Evolutionary conservation across 2,329 filamentous ascomycete species (phyloP).

Genomic region (Cephalotrichum gorgonifer): DNA sequence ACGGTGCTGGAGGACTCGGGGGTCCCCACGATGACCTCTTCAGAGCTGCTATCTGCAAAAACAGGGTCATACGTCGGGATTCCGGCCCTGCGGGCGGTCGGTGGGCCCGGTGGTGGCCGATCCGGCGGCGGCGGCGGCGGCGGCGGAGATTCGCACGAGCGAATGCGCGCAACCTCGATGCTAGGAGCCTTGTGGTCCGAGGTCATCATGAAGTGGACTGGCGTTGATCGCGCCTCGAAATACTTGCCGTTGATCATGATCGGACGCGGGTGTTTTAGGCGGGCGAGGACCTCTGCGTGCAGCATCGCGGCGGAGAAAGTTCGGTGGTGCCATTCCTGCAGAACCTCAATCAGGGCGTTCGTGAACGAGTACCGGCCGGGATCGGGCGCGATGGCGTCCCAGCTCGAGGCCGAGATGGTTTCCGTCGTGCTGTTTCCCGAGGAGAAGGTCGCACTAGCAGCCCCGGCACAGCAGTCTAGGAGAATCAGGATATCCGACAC

Average conservation of each 20-base stretch:
- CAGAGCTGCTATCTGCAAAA: slow-evolving; percentile 3
- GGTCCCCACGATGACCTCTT: slow-evolving; percentile 8
- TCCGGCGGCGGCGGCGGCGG: slow-evolving; percentile 20
- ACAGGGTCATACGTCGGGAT: not conserved
- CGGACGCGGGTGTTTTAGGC: slow-evolving; percentile 47
- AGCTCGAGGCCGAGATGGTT: slow-evolving; percentile 51
- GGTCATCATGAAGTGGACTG: slow-evolving; percentile 55
- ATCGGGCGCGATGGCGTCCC: slow-evolving; percentile 50
- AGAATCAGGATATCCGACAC: slow-evolving; percentile 47
- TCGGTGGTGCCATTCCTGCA: slow-evolving; percentile 44
- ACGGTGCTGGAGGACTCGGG: slow-evolving; percentile 7
- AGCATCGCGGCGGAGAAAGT: slow-evolving; percentile 51
- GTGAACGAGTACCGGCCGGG: slow-evolving; percentile 51
- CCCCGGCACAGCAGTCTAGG: slow-evolving; percentile 49
- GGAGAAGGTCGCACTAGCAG: slow-evolving; percentile 48
- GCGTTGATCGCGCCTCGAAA: slow-evolving; percentile 47
- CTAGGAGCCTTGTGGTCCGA: slow-evolving; percentile 47
- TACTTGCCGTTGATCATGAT: slow-evolving; percentile 46
- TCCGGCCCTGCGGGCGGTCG: not conserved
- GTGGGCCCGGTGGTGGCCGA: not conserved
- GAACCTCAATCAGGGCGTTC: slow-evolving; percentile 46
- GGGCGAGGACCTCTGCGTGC: slow-evolving; percentile 49
- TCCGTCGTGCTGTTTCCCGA: slow-evolving; percentile 49
- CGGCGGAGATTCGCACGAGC: slow-evolving; percentile 21
- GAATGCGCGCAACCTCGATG: slow-evolving; percentile 39